phyloP scores from a whole-genome alignment of 2,329 filamentous ascomycete genomes.

The Pseudogymnoascus sp. region DNA sequence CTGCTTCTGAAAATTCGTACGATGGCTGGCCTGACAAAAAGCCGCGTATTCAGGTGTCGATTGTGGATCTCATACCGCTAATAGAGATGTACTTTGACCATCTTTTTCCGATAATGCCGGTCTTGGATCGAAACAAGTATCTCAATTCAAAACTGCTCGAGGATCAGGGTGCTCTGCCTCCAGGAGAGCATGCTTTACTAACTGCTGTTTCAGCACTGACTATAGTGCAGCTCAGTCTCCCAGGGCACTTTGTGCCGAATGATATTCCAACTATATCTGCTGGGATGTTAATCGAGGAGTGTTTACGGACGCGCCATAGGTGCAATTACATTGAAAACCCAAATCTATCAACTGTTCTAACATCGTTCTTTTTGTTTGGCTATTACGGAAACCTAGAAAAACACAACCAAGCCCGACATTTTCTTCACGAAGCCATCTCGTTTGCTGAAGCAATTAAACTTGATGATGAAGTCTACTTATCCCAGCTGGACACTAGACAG shows the following conservation, averaged over 20 bases:
- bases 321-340: slow-evolving; percentile 23
- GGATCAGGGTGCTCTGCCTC: not conserved
- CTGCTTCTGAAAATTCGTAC: not conserved
- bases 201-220: slow-evolving; percentile 1
- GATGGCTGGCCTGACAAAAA: not conserved
- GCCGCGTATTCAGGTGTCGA: not conserved
- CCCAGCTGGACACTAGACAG: not conserved
- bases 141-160: not conserved
- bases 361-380: slow-evolving; percentile 29
- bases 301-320: slow-evolving; percentile 20
- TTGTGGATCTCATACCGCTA: not conserved
- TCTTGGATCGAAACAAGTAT: slow-evolving; percentile 34
- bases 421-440: slow-evolving; percentile 26
- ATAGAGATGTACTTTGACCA: slow-evolving; percentile 41
- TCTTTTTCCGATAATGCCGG: slow-evolving; percentile 50
- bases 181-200: not conserved
- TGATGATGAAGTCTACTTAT: slow-evolving; percentile 21
- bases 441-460: slow-evolving; percentile 24
- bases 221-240: slow-evolving; percentile 4
- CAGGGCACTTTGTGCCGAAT: slow-evolving; percentile 2
- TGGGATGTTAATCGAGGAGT: slow-evolving; percentile 23
- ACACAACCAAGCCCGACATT: slow-evolving; percentile 29
- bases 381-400: slow-evolving; percentile 26
- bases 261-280: not conserved
- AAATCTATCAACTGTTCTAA: slow-evolving; percentile 24